phyloP scores from a whole-genome alignment of 2,329 filamentous ascomycete species.

The Penicillium sp. region DNA sequence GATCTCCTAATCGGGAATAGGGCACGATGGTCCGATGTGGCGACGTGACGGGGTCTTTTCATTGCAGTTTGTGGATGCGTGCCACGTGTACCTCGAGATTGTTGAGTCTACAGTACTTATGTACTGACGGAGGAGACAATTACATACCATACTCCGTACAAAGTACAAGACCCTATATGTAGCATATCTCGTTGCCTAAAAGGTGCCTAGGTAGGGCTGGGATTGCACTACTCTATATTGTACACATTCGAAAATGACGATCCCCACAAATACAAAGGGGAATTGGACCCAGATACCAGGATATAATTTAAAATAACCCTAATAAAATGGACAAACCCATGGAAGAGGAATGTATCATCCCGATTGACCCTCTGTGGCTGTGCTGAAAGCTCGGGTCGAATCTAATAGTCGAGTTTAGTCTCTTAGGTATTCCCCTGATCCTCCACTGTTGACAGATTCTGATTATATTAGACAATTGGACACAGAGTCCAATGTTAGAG shows the following conservation, averaged over 20 bases:
- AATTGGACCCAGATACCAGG: background rate
- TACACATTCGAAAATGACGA: background rate
- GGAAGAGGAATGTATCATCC: background rate
- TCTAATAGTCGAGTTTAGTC: constrained; percentile 2
- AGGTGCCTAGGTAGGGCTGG: background rate
- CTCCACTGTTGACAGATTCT: background rate
- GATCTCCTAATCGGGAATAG: constrained; percentile 6
- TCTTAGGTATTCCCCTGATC: background rate
- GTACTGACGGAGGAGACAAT: no score
- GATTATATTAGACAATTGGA: background rate
- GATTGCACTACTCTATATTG: background rate
- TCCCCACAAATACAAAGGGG: background rate
- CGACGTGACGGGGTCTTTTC: background rate
- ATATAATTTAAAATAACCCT: background rate
- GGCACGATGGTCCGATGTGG: constrained; percentile 1
- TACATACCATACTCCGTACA: background rate
- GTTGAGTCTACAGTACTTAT: background rate
- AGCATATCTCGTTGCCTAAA: background rate
- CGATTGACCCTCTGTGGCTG: constrained; percentile 2
- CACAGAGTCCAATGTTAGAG: background rate
- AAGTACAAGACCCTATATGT: background rate
- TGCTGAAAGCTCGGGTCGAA: constrained; percentile 4
- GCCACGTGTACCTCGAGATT: constrained; percentile 4
- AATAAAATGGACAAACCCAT: background rate
- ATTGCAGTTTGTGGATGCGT: background rate